A percentile compares a stretch with the other conserved stretches of the same genome.
phyloP scores from a whole-genome alignment of 2,329 filamentous ascomycete species.

The Hymenoscyphus fructigenus region DNA sequence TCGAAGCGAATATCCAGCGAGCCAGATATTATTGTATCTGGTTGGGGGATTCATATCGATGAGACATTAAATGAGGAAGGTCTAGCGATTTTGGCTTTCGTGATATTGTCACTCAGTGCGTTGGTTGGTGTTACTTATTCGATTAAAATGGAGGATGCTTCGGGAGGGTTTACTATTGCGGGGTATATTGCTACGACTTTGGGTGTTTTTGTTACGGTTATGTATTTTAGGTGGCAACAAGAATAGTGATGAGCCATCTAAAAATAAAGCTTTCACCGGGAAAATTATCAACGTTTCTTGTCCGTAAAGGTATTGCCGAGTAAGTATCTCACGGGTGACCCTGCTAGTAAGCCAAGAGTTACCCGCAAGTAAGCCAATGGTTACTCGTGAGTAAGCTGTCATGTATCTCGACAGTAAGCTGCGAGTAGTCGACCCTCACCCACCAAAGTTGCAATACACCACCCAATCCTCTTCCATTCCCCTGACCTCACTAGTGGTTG shows the following conservation, averaged over 20 bases:
- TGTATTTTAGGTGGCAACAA: slow-evolving; percentile 6
- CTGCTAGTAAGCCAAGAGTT: no score
- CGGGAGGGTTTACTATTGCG: slow-evolving; percentile 5
- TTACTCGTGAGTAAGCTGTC: no score
- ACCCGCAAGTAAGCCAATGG: no score
- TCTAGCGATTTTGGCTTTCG: neutral
- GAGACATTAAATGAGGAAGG: neutral
- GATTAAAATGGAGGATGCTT: neutral
- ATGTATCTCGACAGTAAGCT: no score
- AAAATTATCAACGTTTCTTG: no score
- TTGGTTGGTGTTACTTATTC: neutral
- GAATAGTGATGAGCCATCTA: neutral
- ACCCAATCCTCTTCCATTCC: no score
- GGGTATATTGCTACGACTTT: slow-evolving; percentile 3
- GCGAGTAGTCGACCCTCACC: no score
- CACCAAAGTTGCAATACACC: no score
- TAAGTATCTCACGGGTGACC: no score
- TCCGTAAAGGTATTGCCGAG: no score
- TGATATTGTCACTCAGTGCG: neutral
- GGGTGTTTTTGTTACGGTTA: slow-evolving; percentile 2
- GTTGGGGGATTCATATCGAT: slow-evolving; percentile 6
- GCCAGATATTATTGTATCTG: slow-evolving; percentile 3
- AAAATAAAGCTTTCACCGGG: neutral
- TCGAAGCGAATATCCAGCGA: neutral
- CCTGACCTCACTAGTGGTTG: no score